Base-by-base conservation (phyloP, 1,284 basidiomycete genomes). In the Flammula alnicola region DNA sequence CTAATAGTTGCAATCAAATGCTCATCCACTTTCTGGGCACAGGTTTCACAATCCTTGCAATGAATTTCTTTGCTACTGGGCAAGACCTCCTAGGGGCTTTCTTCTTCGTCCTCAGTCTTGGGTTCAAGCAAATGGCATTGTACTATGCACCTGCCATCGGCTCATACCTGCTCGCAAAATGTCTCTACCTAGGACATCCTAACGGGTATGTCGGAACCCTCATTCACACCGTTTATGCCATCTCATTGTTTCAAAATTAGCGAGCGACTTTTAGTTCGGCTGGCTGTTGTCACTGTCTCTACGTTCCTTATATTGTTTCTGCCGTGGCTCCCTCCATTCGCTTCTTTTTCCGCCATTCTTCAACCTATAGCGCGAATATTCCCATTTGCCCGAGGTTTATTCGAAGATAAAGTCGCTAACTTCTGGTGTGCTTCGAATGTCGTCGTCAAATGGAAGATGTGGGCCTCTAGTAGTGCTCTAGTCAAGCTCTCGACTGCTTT, bases 381-480 rank as follows among this genome's bases (percentile, higher is more conserved):
- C 66, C 95, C 95, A 0, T 91, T 98, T 64, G 78, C 82, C 4
- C 85, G 93, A 33, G 94, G 95, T 6, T 76, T 98, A 4, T 97
- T 97, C 61, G 95, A 98, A 67, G 95, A 97, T 74, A 97, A 97
- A 66, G 95, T 98, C 17, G 91, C 94, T 37, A 98, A 97, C 65
- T 91, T 96, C 62, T 98, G 95, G 91, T 97, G 93, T 65, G 89
- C 91, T 17, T 82, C 86, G n/a, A 92, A 95, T 63, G 84, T 93
- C n/a, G 65, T 88, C 8, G 66, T 95, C 68, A 95, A 95, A 67
- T 93, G 93, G 85, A 83, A 81, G 36, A 65, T 68, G 26, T 80
- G 78, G 73, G 67, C 78, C 2, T 72, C 78, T n/a, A 65, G 70
- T 2, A 64, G 57, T 0, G 52, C 73, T 3, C 75, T 91, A 6